These are phyloP conservation scores for Botrytis cinerea DNA, from an alignment of 2,329 filamentous ascomycete genomes.

Conservation along the genomic window DNA sequence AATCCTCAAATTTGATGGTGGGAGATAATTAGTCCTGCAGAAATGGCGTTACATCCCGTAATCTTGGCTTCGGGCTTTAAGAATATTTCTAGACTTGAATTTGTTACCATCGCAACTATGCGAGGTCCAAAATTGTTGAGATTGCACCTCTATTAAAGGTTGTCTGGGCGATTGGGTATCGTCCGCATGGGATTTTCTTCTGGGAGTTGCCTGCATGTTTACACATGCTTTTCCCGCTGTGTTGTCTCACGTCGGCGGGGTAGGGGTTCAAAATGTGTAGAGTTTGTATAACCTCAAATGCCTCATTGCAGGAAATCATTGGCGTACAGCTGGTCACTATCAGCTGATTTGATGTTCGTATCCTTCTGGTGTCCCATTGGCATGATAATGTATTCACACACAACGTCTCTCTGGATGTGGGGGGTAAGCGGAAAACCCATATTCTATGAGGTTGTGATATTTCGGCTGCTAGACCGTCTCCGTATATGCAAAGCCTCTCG, in stretches of 20 bases:
- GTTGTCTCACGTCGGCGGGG: not conserved
- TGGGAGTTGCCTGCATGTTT: conserved; percentile 13
- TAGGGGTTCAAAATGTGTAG: not conserved
- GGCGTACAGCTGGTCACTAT: not conserved
- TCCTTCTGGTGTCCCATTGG: not conserved
- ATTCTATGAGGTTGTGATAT: not conserved
- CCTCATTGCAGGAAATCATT: not conserved
- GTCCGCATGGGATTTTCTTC: not conserved
- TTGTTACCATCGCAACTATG: conserved; percentile 21
- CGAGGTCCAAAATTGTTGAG: not conserved
- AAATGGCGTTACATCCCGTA: not conserved
- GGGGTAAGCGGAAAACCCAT: not conserved
- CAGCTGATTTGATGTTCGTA: conserved; percentile 14
- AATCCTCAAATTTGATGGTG: not conserved
- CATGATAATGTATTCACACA: not conserved
- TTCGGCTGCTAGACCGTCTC: not conserved
- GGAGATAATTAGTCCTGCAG: not conserved
- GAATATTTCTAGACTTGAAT: not conserved
- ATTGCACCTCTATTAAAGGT: not conserved
- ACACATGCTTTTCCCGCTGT: not conserved
- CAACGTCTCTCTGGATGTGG: not conserved
- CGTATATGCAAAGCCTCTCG: not conserved
- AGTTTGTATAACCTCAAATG: not conserved
- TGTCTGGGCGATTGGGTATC: not conserved
- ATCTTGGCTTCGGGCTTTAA: not conserved